phyloP scores from a whole-genome alignment of 176 grass and related monocot species.

The Carex scoparia region DNA sequence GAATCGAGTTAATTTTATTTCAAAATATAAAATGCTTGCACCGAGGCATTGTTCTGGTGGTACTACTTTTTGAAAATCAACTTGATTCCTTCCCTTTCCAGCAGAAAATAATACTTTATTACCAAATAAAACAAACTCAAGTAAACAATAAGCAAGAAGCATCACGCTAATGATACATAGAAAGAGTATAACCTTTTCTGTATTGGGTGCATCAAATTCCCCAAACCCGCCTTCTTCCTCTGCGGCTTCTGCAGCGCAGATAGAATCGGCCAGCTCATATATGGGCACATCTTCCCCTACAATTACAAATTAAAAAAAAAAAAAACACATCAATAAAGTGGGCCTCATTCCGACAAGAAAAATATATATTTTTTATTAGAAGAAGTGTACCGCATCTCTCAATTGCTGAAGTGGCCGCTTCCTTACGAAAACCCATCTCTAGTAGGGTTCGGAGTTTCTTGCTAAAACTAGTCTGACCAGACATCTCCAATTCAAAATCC shows the following conservation, averaged over 20 bases:
- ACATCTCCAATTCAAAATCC: constrained; percentile 41
- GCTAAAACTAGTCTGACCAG: background rate
- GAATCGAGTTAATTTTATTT: no score
- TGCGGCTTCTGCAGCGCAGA: constrained; percentile 65
- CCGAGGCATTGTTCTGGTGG: no score
- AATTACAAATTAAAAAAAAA: constrained; percentile 18
- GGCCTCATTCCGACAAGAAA: background rate
- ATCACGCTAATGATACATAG: background rate
- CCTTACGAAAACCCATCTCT: constrained; percentile 59
- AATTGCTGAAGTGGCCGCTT: constrained; percentile 54
- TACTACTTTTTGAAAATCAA: no score
- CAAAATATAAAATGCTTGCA: no score
- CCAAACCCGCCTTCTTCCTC: constrained; percentile 13
- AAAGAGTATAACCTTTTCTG: constrained; percentile 37
- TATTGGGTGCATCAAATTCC: background rate
- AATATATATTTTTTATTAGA: background rate
- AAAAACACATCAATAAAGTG: background rate
- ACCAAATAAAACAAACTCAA: background rate
- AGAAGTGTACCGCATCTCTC: constrained; percentile 74
- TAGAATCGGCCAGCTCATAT: constrained; percentile 49
- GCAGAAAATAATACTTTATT: no score
- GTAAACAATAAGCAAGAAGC: background rate
- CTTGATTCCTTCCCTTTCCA: no score
- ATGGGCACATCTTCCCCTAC: constrained; percentile 60
- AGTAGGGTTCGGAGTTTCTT: constrained; percentile 47